These are phyloP conservation scores for Allodekkera sacchari DNA, from an alignment of 805 yeast species.

Conservation along the genomic window DNA sequence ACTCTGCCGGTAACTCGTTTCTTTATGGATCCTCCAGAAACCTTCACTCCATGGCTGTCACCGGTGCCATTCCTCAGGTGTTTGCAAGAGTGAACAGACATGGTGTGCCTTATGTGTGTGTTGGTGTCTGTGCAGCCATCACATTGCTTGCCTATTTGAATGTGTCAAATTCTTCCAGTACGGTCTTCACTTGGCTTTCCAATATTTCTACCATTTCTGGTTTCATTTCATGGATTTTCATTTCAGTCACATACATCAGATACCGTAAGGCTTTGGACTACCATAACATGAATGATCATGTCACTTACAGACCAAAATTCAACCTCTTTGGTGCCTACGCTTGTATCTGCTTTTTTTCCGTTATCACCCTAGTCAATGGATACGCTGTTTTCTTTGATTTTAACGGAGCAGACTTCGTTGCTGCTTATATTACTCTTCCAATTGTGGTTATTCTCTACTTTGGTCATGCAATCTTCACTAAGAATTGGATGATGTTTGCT, in stretches of 20 bases:
- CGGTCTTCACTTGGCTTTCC: conserved; percentile 60
- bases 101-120: conserved; percentile 62
- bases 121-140: conserved; percentile 39
- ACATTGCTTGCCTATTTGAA: conserved; percentile 60
- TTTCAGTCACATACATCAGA: conserved; percentile 46
- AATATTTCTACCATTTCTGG: conserved; percentile 63
- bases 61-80: conserved; percentile 66
- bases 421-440: conserved; percentile 59
- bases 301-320: conserved; percentile 46
- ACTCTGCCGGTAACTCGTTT: conserved; percentile 69
- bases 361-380: conserved; percentile 47
- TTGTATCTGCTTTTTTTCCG: conserved; percentile 31
- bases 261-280: conserved; percentile 55
- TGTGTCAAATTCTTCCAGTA: conserved; percentile 46
- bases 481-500: conserved; percentile 35
- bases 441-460: conserved; percentile 42
- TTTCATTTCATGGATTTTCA: conserved; percentile 54
- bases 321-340: conserved; percentile 55
- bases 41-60: conserved; percentile 61
- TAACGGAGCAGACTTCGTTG: conserved; percentile 51
- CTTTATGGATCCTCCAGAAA: conserved; percentile 69
- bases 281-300: conserved; percentile 43
- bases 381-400: conserved; percentile 48
- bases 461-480: conserved; percentile 46
- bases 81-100: conserved; percentile 51